phyloP scores from a whole-genome alignment of 1,284 basidiomycete species.

The Ustanciosporium gigantosporum region DNA sequence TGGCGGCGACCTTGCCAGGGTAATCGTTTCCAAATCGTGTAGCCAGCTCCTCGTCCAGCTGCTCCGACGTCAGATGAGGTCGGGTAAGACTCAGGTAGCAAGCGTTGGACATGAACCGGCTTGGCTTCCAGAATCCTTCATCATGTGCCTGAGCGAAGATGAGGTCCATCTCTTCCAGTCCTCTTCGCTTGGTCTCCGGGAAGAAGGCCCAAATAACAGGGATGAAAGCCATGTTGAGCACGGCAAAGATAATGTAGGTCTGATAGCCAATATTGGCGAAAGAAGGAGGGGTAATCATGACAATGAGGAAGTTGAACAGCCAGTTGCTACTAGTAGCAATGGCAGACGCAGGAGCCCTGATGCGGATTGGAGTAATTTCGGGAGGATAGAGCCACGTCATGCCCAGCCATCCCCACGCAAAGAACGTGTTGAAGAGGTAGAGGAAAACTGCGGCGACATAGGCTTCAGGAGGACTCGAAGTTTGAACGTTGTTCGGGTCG shows the following conservation, averaged over 20 bases:
- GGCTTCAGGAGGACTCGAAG: conserved; percentile 31
- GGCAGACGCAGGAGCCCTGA: conserved; percentile 61
- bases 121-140: conserved; percentile 28
- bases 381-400: conserved; percentile 67
- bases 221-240: conserved; percentile 58
- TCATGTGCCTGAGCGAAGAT: conserved; percentile 50
- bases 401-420: conserved; percentile 72
- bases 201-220: conserved; percentile 58
- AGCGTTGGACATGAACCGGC: conserved; percentile 41
- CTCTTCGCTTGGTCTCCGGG: conserved; percentile 59
- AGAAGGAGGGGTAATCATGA: conserved; percentile 70
- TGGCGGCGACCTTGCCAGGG: background rate
- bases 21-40: conserved; percentile 9
- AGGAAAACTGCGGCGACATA: conserved; percentile 67
- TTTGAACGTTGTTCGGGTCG: conserved; percentile 65
- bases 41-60: conserved; percentile 39
- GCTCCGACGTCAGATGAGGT: conserved; percentile 33
- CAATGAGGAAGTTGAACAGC: conserved; percentile 61
- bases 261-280: conserved; percentile 64
- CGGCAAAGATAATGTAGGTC: conserved; percentile 58
- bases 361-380: conserved; percentile 60
- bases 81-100: conserved; percentile 38
- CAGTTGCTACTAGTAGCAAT: conserved; percentile 60
- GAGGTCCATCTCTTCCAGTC: conserved; percentile 57
- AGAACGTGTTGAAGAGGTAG: conserved; percentile 74